A percentile compares a stretch with the other conserved stretches of the same genome.
Evolutionary conservation across 179 eudicot genomes (phyloP).

Genomic region (Patellifolia procumbens): DNA sequence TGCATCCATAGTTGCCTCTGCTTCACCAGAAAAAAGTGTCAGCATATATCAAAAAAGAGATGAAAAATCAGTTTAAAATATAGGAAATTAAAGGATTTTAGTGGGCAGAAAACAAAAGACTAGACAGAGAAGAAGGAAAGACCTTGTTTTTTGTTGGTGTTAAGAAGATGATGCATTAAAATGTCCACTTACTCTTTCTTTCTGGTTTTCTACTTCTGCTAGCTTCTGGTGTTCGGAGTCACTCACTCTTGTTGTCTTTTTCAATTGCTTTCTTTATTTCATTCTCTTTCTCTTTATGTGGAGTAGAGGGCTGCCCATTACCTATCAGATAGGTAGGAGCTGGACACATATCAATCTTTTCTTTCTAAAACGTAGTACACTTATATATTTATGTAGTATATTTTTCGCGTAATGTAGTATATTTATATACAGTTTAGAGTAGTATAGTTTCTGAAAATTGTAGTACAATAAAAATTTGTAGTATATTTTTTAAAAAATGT

Average conservation of each 20-base stretch:
- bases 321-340: too few species aligned
- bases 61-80: background rate
- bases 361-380: too few species aligned
- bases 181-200: constrained; percentile 17
- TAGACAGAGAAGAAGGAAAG: background rate
- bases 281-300: background rate
- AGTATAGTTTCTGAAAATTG: too few species aligned
- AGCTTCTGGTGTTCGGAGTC: constrained; percentile 29
- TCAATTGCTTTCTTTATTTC: constrained; percentile 9
- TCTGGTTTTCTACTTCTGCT: background rate
- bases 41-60: background rate
- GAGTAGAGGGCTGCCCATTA: too few species aligned
- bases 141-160: constrained; percentile 16
- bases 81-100: background rate
- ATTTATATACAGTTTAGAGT: too few species aligned
- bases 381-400: too few species aligned
- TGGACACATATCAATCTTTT: too few species aligned
- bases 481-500: too few species aligned
- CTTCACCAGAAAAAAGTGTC: constrained; percentile 22
- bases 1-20: constrained; percentile 41
- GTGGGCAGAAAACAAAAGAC: background rate
- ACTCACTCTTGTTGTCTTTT: constrained; percentile 12
- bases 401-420: too few species aligned
- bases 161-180: constrained; percentile 23
- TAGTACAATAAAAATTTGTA: too few species aligned